These are phyloP conservation scores for Phytomonas sp. DNA, from an alignment of 208 protist species.

Conservation along the genomic window DNA sequence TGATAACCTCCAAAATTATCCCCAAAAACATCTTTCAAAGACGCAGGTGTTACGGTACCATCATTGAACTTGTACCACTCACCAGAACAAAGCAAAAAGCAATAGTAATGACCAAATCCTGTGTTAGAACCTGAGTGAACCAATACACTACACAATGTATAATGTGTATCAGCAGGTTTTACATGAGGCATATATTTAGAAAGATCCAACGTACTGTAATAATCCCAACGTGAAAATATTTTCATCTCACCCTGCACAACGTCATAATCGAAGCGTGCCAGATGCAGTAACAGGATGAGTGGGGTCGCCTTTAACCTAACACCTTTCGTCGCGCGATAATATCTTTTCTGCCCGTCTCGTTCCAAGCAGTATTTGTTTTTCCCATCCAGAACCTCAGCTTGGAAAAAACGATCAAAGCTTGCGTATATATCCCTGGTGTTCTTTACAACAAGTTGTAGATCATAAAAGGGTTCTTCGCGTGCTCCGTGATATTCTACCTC, in stretches of 20 bases:
- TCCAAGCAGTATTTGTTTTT: slow-evolving; percentile 91
- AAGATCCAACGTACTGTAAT: slow-evolving; percentile 77
- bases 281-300: slow-evolving; percentile 82
- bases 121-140: slow-evolving; percentile 86
- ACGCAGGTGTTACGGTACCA: slow-evolving; percentile 67
- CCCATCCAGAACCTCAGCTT: slow-evolving; percentile 87
- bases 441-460: slow-evolving; percentile 88
- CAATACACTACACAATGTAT: slow-evolving; percentile 82
- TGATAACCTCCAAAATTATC: slow-evolving; percentile 80
- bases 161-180: slow-evolving; percentile 52
- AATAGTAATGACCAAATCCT: slow-evolving; percentile 87
- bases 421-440: slow-evolving; percentile 77
- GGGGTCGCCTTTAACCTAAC: slow-evolving; percentile 72
- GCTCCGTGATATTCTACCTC: slow-evolving; percentile 75
- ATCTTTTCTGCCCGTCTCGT: slow-evolving; percentile 59
- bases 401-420: slow-evolving; percentile 82
- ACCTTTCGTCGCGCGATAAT: slow-evolving; percentile 84
- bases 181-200: slow-evolving; percentile 76
- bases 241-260: slow-evolving; percentile 75
- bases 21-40: slow-evolving; percentile 78
- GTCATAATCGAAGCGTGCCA: slow-evolving; percentile 90
- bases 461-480: slow-evolving; percentile 84
- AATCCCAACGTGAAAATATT: slow-evolving; percentile 81
- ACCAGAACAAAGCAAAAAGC: slow-evolving; percentile 59
- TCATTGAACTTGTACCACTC: slow-evolving; percentile 91